These are phyloP conservation scores for Chaetomium globosum DNA, from an alignment of 2,329 filamentous ascomycete genomes.

Conservation along the genomic window DNA sequence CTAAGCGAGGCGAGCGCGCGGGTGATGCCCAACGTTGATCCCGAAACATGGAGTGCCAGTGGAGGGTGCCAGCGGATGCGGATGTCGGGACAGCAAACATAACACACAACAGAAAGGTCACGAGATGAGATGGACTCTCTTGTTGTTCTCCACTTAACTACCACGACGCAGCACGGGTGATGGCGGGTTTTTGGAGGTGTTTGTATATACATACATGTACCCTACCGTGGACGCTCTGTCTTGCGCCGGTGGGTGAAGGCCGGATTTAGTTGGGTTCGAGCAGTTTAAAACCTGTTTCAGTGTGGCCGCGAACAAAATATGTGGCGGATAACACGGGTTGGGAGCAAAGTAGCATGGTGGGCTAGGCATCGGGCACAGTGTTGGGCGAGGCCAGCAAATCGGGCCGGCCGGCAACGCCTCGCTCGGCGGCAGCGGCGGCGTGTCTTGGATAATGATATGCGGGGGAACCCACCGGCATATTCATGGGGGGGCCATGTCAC, in stretches of 20 bases:
- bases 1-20: background rate
- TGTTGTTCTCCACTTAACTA: too few relatives aligned
- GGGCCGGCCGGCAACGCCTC: background rate
- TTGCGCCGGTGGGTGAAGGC: background rate
- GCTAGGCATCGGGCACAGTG: background rate
- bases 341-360: background rate
- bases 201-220: background rate
- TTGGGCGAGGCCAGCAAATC: background rate
- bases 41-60: background rate
- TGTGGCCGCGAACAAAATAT: background rate
- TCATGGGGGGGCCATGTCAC: background rate
- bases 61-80: background rate
- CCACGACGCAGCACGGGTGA: too few relatives aligned
- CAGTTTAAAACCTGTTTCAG: background rate
- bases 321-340: background rate
- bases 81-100: background rate
- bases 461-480: background rate
- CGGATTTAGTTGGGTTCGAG: background rate
- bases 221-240: background rate
- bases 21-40: background rate
- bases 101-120: background rate
- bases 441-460: background rate
- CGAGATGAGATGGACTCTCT: background rate
- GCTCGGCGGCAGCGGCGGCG: background rate
- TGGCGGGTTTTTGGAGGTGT: background rate